A percentile compares a stretch with the other conserved stretches of the same genome.
These are phyloP conservation scores for Ogataea pilisensis DNA, from an alignment of 805 yeast species.

Conservation along the genomic window DNA sequence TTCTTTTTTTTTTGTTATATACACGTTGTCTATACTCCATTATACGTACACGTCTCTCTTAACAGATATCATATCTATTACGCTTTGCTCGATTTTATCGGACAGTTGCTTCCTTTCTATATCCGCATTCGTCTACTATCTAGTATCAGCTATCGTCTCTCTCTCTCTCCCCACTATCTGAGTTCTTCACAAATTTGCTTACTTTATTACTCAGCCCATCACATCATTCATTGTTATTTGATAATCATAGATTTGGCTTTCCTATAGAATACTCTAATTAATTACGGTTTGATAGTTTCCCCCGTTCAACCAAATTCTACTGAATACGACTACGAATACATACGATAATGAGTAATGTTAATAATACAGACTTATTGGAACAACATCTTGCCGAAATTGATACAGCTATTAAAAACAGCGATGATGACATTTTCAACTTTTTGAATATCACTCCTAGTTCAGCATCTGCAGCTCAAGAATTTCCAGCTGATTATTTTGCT, in stretches of 20 bases:
- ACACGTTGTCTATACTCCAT: too few relatives aligned
- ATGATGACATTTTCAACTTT: constrained; percentile 10
- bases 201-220: too few relatives aligned
- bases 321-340: neutral
- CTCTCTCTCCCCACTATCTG: too few relatives aligned
- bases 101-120: too few relatives aligned
- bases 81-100: too few relatives aligned
- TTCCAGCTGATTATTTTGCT: constrained; percentile 7
- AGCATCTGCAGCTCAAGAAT: constrained; percentile 4
- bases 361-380: neutral
- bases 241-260: too few relatives aligned
- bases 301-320: neutral
- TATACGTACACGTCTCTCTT: neutral
- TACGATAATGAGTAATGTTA: neutral
- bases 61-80: neutral
- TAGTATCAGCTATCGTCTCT: too few relatives aligned
- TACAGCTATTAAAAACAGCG: constrained; percentile 1
- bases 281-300: too few relatives aligned
- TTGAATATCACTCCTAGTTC: constrained; percentile 10
- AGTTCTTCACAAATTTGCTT: too few relatives aligned
- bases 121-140: too few relatives aligned
- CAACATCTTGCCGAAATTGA: neutral
- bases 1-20: neutral
- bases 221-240: too few relatives aligned
- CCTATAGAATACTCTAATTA: too few relatives aligned